Evolutionary conservation across 257 asterid species (phyloP), one percentile per base, ranked within the genome.

Genomic region (Nicotiana sylvestris): DNA sequence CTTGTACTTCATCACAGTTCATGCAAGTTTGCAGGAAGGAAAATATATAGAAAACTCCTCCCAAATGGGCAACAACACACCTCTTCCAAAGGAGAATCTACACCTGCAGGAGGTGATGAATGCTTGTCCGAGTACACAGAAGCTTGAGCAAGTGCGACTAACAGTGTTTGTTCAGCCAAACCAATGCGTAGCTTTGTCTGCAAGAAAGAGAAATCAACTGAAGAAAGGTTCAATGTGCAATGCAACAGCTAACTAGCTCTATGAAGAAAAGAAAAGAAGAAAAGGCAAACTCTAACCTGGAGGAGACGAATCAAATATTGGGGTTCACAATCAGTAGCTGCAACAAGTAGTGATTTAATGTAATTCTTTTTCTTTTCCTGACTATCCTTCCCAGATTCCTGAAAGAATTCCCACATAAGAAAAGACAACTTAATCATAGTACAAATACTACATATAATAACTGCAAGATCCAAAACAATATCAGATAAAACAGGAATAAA

Each of bases 371-470:
- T 96, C 90, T 96, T 96, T 78, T 90, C 97, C 86, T 92, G 97
- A 85, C 98, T 90, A 85, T 93, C 97, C 88, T 92, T 94, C 49
- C 99, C 98, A 87, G 97, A 96, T 91, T 96, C 99, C 98, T 96
- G 84, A 25, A 10, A 43, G 72, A 76, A 85, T 27, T 67, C 84
- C 83, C 18, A 76, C 72, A 74, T 39, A 78, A 82, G 51, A 29
- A 78, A 82, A 78, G 67, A 29, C 78, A 83, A 80, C 53, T 79
- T 72, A 83, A 79, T 69, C 55, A 68, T 68, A 83, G 51, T 81
- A 39, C 58, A 11, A 82, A 66, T 69, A 67, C 29, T 53, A 70
- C 53, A 81, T 80, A 72, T 78, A 21, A 74, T 27, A 43, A 27
- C 62, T 74, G 61, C 39, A 74, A 49, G 61, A 32, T 62, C 21